phyloP scores from a whole-genome alignment of 192 early-diverging fungal species.

The Podila epicladia region DNA sequence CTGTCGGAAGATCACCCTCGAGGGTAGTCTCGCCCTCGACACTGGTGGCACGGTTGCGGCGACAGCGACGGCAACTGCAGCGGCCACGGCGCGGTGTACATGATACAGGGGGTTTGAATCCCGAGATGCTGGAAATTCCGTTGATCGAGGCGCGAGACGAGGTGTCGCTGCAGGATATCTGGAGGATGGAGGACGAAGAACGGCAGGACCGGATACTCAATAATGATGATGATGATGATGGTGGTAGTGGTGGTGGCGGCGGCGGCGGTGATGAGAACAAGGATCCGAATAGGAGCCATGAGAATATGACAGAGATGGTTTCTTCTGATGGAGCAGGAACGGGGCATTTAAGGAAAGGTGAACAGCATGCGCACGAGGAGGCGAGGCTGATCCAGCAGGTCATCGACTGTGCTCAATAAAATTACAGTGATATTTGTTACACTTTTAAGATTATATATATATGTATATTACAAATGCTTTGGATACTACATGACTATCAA shows the following conservation, averaged over 20 bases:
- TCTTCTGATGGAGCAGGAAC: neutral
- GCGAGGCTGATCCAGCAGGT: conserved; percentile 24
- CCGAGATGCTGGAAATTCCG: conserved; percentile 15
- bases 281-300: neutral
- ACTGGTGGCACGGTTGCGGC: neutral
- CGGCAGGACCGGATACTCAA: conserved; percentile 20
- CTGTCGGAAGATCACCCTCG: neutral
- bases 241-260: too few species aligned
- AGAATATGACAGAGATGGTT: neutral
- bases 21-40: neutral
- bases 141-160: conserved; percentile 34
- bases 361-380: conserved; percentile 33
- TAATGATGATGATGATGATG: neutral
- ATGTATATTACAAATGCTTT: too few species aligned
- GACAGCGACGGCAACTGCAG: neutral
- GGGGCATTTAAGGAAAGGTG: conserved; percentile 19
- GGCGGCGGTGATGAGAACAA: neutral
- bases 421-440: too few species aligned
- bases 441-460: too few species aligned
- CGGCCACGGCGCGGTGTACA: neutral
- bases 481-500: neutral
- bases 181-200: conserved; percentile 47
- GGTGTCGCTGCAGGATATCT: conserved; percentile 41
- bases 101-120: neutral
- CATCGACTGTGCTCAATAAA: conserved; percentile 1